These are phyloP conservation scores for Cyclocybe aegerita DNA, from an alignment of 768 basidiomycete species.

Conservation along the genomic window DNA sequence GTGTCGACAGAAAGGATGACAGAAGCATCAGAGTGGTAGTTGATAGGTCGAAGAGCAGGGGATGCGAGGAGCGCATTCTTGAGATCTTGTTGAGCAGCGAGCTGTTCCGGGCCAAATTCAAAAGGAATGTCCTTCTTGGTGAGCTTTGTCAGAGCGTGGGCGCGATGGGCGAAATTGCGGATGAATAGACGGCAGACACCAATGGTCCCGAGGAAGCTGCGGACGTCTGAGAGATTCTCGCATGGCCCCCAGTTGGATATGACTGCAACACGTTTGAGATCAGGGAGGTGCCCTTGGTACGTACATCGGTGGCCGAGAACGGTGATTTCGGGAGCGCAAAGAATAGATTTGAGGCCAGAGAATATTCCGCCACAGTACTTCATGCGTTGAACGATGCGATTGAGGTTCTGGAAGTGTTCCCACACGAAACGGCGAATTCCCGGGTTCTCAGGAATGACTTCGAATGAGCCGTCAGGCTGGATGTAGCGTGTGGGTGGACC, in stretches of 20 bases:
- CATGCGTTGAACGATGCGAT: slow-evolving; percentile 34
- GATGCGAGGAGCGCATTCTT: slow-evolving; percentile 20
- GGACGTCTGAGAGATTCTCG: slow-evolving; percentile 17
- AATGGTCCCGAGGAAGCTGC: slow-evolving; percentile 26
- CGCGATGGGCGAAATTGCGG: slow-evolving; percentile 18
- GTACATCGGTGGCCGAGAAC: slow-evolving; percentile 26
- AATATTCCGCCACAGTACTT: slow-evolving; percentile 34
- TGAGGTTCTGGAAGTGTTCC: slow-evolving; percentile 34
- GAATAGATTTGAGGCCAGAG: slow-evolving; percentile 18
- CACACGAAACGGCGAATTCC: slow-evolving; percentile 34
- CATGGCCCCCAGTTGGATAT: slow-evolving; percentile 26
- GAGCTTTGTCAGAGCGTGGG: slow-evolving; percentile 14
- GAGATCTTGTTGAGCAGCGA: slow-evolving; percentile 12
- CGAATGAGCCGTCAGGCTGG: slow-evolving; percentile 13
- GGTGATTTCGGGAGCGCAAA: slow-evolving; percentile 10
- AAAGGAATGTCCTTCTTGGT: slow-evolving; percentile 22
- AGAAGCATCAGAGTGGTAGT: slow-evolving; percentile 19
- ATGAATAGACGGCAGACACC: slow-evolving; percentile 24
- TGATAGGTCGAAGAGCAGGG: slow-evolving; percentile 21
- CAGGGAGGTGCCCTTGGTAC: slow-evolving; percentile 25
- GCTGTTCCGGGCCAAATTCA: slow-evolving; percentile 23
- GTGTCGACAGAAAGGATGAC: slow-evolving; percentile 37
- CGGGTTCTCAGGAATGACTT: slow-evolving; percentile 21
- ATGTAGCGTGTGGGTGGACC: slow-evolving; percentile 29
- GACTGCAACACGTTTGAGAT: slow-evolving; percentile 8